Conservation (phyloP, 1,139 yeast genomes). For the Geotrichum europaeum region DNA sequence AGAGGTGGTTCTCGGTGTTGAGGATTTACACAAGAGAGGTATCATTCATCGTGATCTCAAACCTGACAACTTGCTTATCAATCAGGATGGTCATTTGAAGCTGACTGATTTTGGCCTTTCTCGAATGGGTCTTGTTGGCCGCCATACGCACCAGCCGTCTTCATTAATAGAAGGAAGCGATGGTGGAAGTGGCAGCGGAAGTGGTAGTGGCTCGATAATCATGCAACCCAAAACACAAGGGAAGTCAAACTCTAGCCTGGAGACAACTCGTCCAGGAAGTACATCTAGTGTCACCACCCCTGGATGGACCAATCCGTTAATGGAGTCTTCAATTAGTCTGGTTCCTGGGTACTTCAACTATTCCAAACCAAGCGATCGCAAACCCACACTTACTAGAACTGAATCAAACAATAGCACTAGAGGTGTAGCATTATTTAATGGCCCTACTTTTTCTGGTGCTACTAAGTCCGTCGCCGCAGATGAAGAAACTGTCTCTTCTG, state of each 20-base stretch:
- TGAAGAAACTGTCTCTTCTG: slow-evolving; percentile 12
- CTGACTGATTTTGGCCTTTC: slow-evolving; percentile 93
- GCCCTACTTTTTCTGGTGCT: slow-evolving; percentile 12
- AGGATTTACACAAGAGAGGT: slow-evolving; percentile 80
- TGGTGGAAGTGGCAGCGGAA: not conserved
- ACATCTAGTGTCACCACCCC: slow-evolving; percentile 10
- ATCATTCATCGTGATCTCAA: slow-evolving; percentile 92
- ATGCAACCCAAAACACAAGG: slow-evolving; percentile 4
- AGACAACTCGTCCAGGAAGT: slow-evolving; percentile 8
- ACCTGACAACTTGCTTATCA: slow-evolving; percentile 89
- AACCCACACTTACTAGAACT: slow-evolving; percentile 9
- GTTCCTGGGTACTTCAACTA: slow-evolving; percentile 31
- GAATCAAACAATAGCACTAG: slow-evolving; percentile 17
- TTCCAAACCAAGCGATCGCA: slow-evolving; percentile 8
- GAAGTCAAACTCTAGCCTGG: slow-evolving; percentile 13
- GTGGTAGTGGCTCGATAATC: not conserved
- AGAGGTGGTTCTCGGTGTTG: slow-evolving; percentile 85
- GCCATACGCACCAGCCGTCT: slow-evolving; percentile 52
- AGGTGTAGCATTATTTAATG: slow-evolving; percentile 17
- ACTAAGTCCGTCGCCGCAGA: slow-evolving; percentile 3
- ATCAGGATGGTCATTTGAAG: slow-evolving; percentile 79
- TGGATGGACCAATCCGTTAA: slow-evolving; percentile 14
- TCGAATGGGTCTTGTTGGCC: slow-evolving; percentile 78
- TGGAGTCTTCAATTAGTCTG: slow-evolving; percentile 28
- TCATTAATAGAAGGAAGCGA: slow-evolving; percentile 31